Conservation (phyloP, 129 eudicot species). For the Mikania micrantha region DNA sequence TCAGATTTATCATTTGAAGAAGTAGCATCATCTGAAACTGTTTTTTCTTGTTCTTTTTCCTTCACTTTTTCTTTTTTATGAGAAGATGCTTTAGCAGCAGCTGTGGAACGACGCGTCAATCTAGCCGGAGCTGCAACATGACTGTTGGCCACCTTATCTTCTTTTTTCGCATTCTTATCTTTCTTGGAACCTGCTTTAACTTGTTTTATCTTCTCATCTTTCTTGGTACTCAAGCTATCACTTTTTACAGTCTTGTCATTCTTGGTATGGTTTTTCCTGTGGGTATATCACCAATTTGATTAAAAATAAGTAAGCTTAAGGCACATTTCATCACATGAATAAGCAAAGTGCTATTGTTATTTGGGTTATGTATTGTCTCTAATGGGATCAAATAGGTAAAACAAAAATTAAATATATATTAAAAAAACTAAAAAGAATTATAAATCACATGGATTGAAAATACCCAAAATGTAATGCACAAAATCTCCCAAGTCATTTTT, state of each 20-base stretch:
- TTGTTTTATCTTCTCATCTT: constrained; percentile 15
- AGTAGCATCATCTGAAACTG: constrained; percentile 21
- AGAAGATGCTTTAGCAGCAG: constrained; percentile 19
- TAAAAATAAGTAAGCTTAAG: not conserved
- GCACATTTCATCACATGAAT: constrained; percentile 1
- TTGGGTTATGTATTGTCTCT: not conserved
- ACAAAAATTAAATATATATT: not conserved
- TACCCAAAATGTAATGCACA: not conserved
- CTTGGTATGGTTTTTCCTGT: constrained; percentile 44
- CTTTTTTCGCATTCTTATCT: constrained; percentile 21
- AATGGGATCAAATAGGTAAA: not conserved
- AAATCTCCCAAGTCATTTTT: not conserved
- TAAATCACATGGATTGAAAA: not conserved
- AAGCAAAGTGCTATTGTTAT: not conserved
- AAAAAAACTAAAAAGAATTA: not conserved
- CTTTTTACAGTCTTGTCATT: constrained; percentile 41
- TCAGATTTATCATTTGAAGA: constrained; percentile 37
- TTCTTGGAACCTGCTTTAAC: constrained; percentile 24
- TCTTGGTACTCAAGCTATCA: constrained; percentile 21
- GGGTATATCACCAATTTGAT: constrained; percentile 17
- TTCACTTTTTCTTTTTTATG: not conserved
- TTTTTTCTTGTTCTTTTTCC: not conserved
- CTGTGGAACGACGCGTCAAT: constrained; percentile 20
- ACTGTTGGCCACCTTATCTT: constrained; percentile 17
- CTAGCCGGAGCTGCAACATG: constrained; percentile 24